phyloP scores from a whole-genome alignment of 2,329 filamentous ascomycete genomes.

The Aspergillus tamarii region DNA sequence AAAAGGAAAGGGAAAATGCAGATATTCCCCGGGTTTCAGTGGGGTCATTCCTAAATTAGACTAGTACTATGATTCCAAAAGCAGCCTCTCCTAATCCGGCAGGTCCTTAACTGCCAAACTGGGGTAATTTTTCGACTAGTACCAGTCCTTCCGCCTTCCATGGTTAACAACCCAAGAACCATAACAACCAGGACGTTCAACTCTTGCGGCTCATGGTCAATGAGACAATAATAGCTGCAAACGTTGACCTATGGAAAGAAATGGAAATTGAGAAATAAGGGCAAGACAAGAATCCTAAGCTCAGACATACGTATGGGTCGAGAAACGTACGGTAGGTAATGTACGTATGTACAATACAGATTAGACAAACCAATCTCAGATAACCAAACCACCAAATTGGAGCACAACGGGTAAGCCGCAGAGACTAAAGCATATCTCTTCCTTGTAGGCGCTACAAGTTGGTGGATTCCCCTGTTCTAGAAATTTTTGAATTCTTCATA shows the following conservation, averaged over 20 bases:
- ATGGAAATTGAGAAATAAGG: background rate
- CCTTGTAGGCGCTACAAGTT: slow-evolving; percentile 6
- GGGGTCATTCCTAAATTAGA: slow-evolving; percentile 4
- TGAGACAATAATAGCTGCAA: background rate
- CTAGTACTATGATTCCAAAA: slow-evolving; percentile 6
- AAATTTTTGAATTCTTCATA: background rate
- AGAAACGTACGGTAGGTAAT: background rate
- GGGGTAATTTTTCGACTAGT: slow-evolving; percentile 10
- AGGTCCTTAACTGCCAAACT: slow-evolving; percentile 20
- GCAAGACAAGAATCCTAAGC: background rate
- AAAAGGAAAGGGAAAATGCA: background rate
- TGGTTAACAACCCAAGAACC: background rate
- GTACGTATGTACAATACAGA: background rate
- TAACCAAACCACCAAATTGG: slow-evolving; percentile 6
- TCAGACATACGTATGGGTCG: background rate
- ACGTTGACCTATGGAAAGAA: background rate
- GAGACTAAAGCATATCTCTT: slow-evolving; percentile 14
- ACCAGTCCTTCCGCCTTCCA: background rate
- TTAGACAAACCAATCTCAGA: slow-evolving; percentile 2
- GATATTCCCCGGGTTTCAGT: slow-evolving; percentile 13
- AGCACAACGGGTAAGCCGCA: slow-evolving; percentile 12
- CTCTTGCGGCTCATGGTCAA: background rate
- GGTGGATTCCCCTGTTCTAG: slow-evolving; percentile 16
- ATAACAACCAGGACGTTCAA: background rate
- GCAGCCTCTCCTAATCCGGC: slow-evolving; percentile 14